phyloP scores from a whole-genome alignment of 1,139 yeast genomes.

The Keqinozyma sinolaborantium region DNA sequence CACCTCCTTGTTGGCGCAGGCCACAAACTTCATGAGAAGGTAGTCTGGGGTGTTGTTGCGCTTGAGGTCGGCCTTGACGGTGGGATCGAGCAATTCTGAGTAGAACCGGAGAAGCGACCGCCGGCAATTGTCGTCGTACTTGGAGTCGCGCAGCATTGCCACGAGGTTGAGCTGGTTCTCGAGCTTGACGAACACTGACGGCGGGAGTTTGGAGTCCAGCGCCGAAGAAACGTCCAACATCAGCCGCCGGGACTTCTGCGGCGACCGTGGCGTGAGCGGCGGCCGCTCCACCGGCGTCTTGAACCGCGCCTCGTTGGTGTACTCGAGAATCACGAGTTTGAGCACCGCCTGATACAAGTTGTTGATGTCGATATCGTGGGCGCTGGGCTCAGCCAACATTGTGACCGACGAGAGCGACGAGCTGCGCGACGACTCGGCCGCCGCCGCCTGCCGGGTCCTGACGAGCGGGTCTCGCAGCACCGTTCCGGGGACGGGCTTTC shows the following conservation, averaged over 20 bases:
- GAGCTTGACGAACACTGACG: conserved; percentile 43
- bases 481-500: not conserved
- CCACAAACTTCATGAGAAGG: conserved; percentile 61
- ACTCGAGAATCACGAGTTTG: conserved; percentile 51
- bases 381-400: conserved; percentile 16
- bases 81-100: conserved; percentile 56
- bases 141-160: conserved; percentile 47
- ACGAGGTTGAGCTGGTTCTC: conserved; percentile 48
- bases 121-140: conserved; percentile 34
- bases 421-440: conserved; percentile 10
- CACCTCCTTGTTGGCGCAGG: conserved; percentile 62
- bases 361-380: conserved; percentile 22
- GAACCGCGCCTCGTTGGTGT: conserved; percentile 58
- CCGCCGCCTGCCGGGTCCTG: conserved; percentile 4
- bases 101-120: conserved; percentile 56
- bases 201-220: conserved; percentile 36
- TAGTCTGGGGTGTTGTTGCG: conserved; percentile 55
- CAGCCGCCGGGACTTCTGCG: conserved; percentile 1
- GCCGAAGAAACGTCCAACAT: conserved; percentile 1
- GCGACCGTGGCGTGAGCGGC: not conserved
- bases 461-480: not conserved
- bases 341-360: conserved; percentile 40
- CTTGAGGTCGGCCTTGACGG: conserved; percentile 32
- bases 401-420: conserved; percentile 19
- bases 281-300: conserved; percentile 28